A percentile compares a stretch with the other conserved stretches of the same genome.
Conservation (phyloP, 495 filamentous ascomycete species). For the Penicillium parvum region DNA sequence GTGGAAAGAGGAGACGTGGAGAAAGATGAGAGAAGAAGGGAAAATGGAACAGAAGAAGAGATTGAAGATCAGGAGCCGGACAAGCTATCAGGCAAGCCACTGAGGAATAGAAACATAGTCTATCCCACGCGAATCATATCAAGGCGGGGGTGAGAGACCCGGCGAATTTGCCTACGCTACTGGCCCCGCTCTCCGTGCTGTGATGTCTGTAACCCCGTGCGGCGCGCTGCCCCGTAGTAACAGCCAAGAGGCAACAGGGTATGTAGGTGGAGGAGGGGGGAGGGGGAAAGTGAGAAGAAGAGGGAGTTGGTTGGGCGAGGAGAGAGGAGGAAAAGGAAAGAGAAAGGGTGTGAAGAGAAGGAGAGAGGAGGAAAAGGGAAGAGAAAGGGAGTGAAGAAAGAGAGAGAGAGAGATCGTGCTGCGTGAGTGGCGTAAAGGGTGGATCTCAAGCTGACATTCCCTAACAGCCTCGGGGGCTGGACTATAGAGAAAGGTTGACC, state of each 20-base stretch:
- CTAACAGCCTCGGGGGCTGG: background rate
- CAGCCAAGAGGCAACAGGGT: background rate
- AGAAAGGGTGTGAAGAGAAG: conserved; percentile 16
- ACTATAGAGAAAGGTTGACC: background rate
- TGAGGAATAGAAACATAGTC: conserved; percentile 4
- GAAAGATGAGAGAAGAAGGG: background rate
- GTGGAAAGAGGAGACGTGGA: conserved; percentile 2
- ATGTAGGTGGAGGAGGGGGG: conserved; percentile 20
- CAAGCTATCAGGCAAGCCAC: too few relatives aligned
- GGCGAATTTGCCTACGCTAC: background rate
- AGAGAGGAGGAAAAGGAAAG: conserved; percentile 8
- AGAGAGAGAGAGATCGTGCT: conserved; percentile 14
- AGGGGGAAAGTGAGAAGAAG: background rate
- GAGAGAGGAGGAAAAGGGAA: conserved; percentile 11
- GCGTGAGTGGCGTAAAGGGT: conserved; percentile 23
- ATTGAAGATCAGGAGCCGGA: background rate
- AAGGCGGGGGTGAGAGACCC: background rate
- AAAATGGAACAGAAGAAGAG: conserved; percentile 1
- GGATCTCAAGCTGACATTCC: conserved; percentile 16
- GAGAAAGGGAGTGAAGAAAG: conserved; percentile 16
- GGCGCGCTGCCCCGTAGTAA: conserved; percentile 7
- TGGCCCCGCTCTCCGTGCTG: too few relatives aligned
- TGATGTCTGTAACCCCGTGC: conserved; percentile 6
- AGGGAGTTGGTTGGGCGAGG: conserved; percentile 13
- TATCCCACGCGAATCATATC: conserved; percentile 13